Percentiles rank a stretch among this genome's conserved stretches.
Evolutionary conservation across 2,329 filamentous ascomycete genomes (phyloP).

Genomic region (Madurella fahalii): DNA sequence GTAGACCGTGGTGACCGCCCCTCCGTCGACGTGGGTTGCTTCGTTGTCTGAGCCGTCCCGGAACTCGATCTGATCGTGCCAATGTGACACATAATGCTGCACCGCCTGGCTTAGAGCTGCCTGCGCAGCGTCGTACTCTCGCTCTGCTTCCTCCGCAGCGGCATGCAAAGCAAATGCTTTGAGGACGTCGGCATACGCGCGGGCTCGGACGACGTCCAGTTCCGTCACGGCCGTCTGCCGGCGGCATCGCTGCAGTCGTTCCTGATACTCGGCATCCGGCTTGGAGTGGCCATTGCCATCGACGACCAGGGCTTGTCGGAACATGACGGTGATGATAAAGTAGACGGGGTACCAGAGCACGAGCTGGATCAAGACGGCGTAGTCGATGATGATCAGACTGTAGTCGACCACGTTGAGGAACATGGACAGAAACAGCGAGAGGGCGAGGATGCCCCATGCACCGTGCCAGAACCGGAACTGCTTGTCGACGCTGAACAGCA

Average conservation of each 20-base stretch:
- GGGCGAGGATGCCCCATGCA: conserved; percentile 23
- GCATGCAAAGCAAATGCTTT: conserved; percentile 23
- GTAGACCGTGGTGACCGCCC: conserved; percentile 24
- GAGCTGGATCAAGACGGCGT: conserved; percentile 25
- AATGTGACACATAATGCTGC: conserved; percentile 24
- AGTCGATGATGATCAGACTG: conserved; percentile 27
- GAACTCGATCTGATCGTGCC: conserved; percentile 25
- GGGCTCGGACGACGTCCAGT: conserved; percentile 19
- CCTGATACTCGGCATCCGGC: conserved; percentile 20
- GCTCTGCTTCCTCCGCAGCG: conserved; percentile 21
- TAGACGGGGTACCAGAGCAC: conserved; percentile 28
- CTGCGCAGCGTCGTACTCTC: conserved; percentile 18
- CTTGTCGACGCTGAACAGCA: conserved; percentile 26
- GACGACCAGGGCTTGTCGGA: conserved; percentile 24
- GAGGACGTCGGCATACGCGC: conserved; percentile 24
- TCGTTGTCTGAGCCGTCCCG: conserved; percentile 9
- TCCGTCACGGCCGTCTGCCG: conserved; percentile 15
- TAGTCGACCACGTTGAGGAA: conserved; percentile 23
- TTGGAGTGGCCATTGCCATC: conserved; percentile 4
- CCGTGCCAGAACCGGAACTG: conserved; percentile 28
- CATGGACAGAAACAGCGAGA: conserved; percentile 25
- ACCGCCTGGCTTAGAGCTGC: conserved; percentile 16
- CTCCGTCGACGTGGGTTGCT: conserved; percentile 14
- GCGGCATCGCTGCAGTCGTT: conserved; percentile 19
- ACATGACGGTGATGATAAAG: conserved; percentile 24